These are phyloP conservation scores for Blastocystis sp. DNA, from an alignment of 352 stramenopile genomes.

Conservation along the genomic window DNA sequence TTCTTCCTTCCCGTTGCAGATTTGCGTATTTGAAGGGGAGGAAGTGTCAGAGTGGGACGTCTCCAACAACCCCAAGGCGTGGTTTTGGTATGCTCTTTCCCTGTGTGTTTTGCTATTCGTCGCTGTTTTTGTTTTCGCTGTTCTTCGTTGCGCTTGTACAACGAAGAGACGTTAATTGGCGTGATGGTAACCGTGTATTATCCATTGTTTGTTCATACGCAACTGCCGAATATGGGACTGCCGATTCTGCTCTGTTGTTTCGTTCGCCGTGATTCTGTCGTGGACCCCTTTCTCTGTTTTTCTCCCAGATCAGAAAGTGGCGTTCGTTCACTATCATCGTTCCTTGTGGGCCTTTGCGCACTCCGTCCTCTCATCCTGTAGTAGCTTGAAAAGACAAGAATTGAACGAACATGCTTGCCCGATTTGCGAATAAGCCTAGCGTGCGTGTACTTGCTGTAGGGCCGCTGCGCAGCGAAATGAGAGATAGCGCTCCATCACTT, in stretches of 20 bases:
- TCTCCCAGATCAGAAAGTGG: not conserved
- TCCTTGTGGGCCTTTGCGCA: not conserved
- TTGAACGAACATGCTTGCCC: not conserved
- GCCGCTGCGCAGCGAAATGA: not conserved
- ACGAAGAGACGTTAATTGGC: not conserved
- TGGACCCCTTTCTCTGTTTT: not conserved
- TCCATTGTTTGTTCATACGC: not conserved
- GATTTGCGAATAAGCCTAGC: not conserved
- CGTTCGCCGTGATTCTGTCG: not conserved
- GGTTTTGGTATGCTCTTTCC: not conserved
- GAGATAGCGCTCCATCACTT: constrained; percentile 4
- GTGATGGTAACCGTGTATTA: not conserved
- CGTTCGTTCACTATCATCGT: not conserved
- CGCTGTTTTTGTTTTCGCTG: not conserved
- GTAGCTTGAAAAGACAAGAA: not conserved
- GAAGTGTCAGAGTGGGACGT: not conserved
- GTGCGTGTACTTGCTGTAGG: not conserved
- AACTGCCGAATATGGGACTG: not conserved
- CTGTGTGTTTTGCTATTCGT: not conserved
- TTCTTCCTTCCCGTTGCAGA: not conserved
- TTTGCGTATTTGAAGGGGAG: not conserved
- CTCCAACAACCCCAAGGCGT: not conserved
- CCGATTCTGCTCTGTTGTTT: not conserved
- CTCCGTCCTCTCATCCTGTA: not conserved
- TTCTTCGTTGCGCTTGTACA: not conserved